Base-by-base conservation (phyloP, 371 early-diverging fungal genomes). In the Ordospora pajunii region DNA sequence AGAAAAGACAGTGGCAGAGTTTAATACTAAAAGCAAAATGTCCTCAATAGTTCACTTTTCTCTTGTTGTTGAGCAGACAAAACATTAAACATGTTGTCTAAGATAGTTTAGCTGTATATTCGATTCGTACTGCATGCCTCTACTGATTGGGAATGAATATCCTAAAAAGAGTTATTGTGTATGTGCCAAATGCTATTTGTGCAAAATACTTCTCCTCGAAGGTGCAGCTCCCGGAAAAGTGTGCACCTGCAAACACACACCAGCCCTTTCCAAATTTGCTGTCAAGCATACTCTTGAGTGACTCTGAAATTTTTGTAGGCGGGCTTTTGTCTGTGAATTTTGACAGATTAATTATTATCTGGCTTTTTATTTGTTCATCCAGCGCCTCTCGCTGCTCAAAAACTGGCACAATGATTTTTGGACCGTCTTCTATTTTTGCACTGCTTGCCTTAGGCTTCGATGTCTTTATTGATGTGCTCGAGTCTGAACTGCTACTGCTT, bases 201-300 rank as follows among this genome's bases (percentile, higher is more conserved):
- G 62, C 67, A 49, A 54, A 74, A 37, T 53, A 45, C 21, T 66
- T 52, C 6, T 70, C 76, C 19, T 70, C 58, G 40, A 65, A 80
- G 3, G 81, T 53, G 52, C 82, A 84, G 22, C 73, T 50, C 6
- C 84, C 84, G 0, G 76, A 37, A 66, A 82, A 78, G 65, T 77
- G 80, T 9, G 68, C 76, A 23, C 84, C 84, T 3, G 73, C 63
- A 42, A 81, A 78, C n/a, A 84, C 84, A 65, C 75, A 76, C 84
- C 84, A 84, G 1, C 84, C 84, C 67, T 75, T 69, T 8, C 69
- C 76, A 68, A 73, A 79, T 50, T 82, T 73, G 23, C 67, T 52
- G 46, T 84, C 84, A 10, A 84, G 66, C 52, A 52, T 62, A 11
- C 73, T 66, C 25, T 82, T 84, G 7, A 84, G 21, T 23, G 48